Conservation (phyloP, 805 yeast species). For the Schizosaccharomyces cryophilus region DNA sequence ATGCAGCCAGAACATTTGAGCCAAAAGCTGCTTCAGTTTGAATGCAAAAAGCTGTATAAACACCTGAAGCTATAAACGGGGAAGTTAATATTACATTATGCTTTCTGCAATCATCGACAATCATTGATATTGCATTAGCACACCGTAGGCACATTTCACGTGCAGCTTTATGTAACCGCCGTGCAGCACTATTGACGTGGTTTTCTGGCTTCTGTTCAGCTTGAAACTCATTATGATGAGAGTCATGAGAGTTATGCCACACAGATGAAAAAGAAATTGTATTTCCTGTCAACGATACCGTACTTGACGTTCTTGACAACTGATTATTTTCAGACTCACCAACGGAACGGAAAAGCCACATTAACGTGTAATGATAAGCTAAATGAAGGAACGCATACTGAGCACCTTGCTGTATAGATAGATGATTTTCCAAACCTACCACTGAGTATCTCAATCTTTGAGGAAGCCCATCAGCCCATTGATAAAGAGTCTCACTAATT, state of each 20-base stretch:
- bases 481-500: not conserved
- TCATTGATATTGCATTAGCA: not conserved
- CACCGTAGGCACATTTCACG: not conserved
- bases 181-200: not conserved
- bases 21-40: constrained; percentile 1
- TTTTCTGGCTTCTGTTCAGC: not conserved
- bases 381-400: constrained; percentile 1
- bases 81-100: not conserved
- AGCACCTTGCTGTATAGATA: not conserved
- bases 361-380: not conserved
- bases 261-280: not conserved
- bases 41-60: not conserved
- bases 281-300: not conserved
- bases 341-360: not conserved
- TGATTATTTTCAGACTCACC: not conserved
- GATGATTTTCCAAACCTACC: not conserved
- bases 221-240: not conserved
- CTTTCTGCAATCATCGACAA: not conserved
- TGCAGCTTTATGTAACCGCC: not conserved
- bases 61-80: not conserved
- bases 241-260: not conserved
- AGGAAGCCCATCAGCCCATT: not conserved
- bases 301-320: not conserved
- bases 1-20: not conserved
- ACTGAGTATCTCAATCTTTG: not conserved